Evolutionary conservation across 129 eudicot species (phyloP).

Genomic region (Lactuca saligna): DNA sequence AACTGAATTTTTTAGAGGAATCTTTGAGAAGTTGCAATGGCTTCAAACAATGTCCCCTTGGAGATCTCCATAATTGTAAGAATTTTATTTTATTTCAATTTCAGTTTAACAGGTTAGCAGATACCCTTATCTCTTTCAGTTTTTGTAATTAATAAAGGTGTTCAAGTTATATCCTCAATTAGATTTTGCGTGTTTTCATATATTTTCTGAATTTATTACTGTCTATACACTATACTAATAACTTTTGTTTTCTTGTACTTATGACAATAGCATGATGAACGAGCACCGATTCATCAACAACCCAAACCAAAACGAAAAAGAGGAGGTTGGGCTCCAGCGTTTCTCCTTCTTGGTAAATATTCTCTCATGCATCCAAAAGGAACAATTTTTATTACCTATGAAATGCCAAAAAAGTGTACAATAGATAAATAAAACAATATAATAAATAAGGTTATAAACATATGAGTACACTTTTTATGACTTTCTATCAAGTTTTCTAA

Average conservation of each 20-base stretch:
- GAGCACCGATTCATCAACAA: slow-evolving; percentile 11
- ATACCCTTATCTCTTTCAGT: no score
- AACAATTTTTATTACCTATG: no score
- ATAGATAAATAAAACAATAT: no score
- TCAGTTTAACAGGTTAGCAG: not conserved
- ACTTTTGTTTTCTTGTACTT: not conserved
- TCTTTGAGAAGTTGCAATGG: slow-evolving; percentile 48
- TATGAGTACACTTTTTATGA: no score
- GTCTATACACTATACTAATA: not conserved
- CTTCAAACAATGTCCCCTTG: slow-evolving; percentile 33
- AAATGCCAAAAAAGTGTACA: no score
- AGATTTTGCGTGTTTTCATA: not conserved
- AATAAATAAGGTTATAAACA: no score
- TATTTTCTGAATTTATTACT: not conserved
- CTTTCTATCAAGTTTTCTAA: no score
- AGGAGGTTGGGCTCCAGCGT: slow-evolving; percentile 71
- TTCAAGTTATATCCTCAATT: not conserved
- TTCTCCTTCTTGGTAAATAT: slow-evolving; percentile 60
- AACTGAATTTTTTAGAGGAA: slow-evolving; percentile 37
- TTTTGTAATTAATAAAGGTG: not conserved
- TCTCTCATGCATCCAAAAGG: not conserved
- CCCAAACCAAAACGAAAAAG: slow-evolving; percentile 17
- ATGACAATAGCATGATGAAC: slow-evolving; percentile 18
- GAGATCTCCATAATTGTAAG: slow-evolving; percentile 55
- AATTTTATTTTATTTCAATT: not conserved